Evolutionary conservation across 2,329 filamentous ascomycete genomes (phyloP).

Genomic region (Monilinia polystroma): DNA sequence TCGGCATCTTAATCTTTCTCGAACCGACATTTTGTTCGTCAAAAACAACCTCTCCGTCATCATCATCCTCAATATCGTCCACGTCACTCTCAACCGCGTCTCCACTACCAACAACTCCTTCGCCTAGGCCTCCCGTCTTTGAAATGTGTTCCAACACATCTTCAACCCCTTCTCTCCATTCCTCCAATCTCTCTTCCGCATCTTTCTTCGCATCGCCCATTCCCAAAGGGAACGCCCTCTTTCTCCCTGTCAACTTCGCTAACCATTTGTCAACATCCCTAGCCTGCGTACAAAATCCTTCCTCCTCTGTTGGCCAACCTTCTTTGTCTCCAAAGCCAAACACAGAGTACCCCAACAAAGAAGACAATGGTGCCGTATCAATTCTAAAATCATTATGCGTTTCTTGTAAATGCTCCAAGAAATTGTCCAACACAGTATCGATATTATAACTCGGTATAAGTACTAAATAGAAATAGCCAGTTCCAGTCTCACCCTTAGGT

Average conservation of each 20-base stretch:
- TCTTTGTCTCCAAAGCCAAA: constrained; percentile 92
- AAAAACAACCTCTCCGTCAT: constrained; percentile 52
- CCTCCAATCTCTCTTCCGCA: constrained; percentile 61
- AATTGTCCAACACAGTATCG: constrained; percentile 84
- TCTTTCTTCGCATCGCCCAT: constrained; percentile 84
- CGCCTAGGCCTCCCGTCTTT: constrained; percentile 57
- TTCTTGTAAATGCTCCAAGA: constrained; percentile 83
- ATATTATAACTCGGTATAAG: constrained; percentile 93
- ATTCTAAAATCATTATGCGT: constrained; percentile 97
- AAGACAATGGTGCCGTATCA: constrained; percentile 78
- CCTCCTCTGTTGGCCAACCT: constrained; percentile 86
- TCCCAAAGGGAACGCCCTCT: constrained; percentile 84
- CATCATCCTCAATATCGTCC: constrained; percentile 60
- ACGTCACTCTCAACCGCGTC: constrained; percentile 82
- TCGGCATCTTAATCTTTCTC: constrained; percentile 44
- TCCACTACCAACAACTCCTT: constrained; percentile 75
- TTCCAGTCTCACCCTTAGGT: constrained; percentile 56
- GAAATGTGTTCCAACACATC: constrained; percentile 67
- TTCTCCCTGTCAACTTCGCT: constrained; percentile 86
- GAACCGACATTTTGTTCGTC: constrained; percentile 47
- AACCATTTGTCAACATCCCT: constrained; percentile 92
- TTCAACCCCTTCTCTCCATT: constrained; percentile 75
- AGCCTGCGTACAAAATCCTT: constrained; percentile 92
- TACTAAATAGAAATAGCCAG: constrained; percentile 76
- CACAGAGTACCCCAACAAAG: constrained; percentile 81